Evolutionary conservation across 441 rosid species (phyloP), one percentile per base, ranked within the genome.

Genomic region (Arabidopsis hybrid): DNA sequence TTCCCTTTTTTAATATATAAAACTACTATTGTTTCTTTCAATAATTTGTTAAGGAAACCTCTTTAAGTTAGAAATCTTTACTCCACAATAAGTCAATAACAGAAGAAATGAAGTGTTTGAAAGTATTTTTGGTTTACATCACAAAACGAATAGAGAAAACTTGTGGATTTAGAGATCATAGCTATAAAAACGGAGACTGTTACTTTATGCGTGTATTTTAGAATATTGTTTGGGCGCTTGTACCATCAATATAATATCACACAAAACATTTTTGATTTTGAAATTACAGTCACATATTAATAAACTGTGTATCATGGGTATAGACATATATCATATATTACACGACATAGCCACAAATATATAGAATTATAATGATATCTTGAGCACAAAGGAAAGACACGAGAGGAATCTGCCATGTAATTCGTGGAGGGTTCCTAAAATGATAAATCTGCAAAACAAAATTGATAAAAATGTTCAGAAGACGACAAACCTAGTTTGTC

Each of bases 341-440:
- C 55, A 56, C 46, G 57, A 66, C 71, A 71, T 66, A 65, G 6
- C 47, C 36, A 52, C 13, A 52, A 0, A 39, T 8, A 67, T 32
- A 32, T n/a, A 12, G 10, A 32, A 49, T 42, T 67, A 53, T 56
- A 59, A 65, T 52, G 59, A 75, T 79, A 79, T 79, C 82, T 77
- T 79, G 75, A 73, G 71, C 74, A 56, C 40, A 73, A 58, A 79
- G 79, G 51, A 83, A 82, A 67, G 57, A 51, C 55, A 65, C 60
- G 61, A 69, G 66, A 72, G 65, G 85, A 79, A 78, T 84, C 84
- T 85, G 83, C 63, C 65, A 47, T 77, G 72, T 62, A 77, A 83
- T 75, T 65, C 51, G 87, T 74, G 78, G 78, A 50, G 29, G 21
- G 51, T 47, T 47, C 21, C 21, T 17, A 49, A 45, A 36, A 53